Evolutionary conservation across 352 stramenopile species (phyloP).

Genomic region (Pythium phragmiticola): DNA sequence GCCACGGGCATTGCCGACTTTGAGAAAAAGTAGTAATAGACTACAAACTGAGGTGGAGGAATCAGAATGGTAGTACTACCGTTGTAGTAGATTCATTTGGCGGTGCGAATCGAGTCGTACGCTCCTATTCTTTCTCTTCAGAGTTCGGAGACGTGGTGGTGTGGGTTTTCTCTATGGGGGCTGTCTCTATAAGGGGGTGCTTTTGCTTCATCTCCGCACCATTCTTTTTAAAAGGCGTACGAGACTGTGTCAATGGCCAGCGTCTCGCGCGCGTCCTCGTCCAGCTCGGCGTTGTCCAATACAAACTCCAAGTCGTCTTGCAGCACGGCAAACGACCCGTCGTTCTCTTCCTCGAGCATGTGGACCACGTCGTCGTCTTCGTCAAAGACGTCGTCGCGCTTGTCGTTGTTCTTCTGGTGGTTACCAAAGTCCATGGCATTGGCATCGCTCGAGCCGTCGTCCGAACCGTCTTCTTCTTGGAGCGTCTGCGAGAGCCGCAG

Average conservation of each 20-base stretch:
- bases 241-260: conserved; percentile 10
- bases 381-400: background rate
- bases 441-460: conserved; percentile 9
- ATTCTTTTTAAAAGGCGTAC: conserved; percentile 7
- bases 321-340: conserved; percentile 15
- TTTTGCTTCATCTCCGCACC: too few relatives aligned
- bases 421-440: background rate
- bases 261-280: conserved; percentile 13
- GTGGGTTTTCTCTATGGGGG: background rate
- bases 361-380: conserved; percentile 19
- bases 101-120: background rate
- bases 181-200: background rate
- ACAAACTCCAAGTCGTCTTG: conserved; percentile 20
- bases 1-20: conserved; percentile 84
- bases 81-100: conserved; percentile 3
- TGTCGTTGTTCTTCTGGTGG: background rate
- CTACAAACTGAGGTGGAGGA: too few relatives aligned
- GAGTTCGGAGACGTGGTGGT: conserved; percentile 1
- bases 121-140: background rate
- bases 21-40: conserved; percentile 59
- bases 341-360: conserved; percentile 22
- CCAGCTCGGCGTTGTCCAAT: background rate
- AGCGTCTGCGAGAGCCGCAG: conserved; percentile 36
- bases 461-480: conserved; percentile 23
- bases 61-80: background rate